phyloP scores from a whole-genome alignment of 805 yeast species.

The Kuraishia hungarica region DNA sequence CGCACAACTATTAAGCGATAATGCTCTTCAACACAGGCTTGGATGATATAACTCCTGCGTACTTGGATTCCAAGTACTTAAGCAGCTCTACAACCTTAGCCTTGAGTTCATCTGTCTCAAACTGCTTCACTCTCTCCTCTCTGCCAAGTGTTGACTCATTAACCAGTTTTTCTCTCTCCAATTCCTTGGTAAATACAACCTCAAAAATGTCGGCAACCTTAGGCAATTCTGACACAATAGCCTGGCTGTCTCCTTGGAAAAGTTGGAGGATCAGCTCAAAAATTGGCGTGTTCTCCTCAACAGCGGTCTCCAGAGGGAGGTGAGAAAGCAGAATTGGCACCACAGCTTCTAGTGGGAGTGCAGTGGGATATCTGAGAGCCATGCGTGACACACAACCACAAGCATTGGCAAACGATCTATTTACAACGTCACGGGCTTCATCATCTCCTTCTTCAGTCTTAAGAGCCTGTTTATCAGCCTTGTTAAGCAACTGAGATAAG shows the following conservation, averaged over 20 bases:
- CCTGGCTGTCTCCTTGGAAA: slow-evolving; percentile 53
- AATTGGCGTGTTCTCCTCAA: slow-evolving; percentile 89
- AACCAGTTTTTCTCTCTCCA: slow-evolving; percentile 60
- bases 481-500: slow-evolving; percentile 63
- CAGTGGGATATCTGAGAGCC: slow-evolving; percentile 60
- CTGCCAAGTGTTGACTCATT: slow-evolving; percentile 76
- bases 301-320: slow-evolving; percentile 81
- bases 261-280: slow-evolving; percentile 68
- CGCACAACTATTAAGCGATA: slow-evolving; percentile 17
- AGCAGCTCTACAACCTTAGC: slow-evolving; percentile 59
- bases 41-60: slow-evolving; percentile 52
- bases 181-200: slow-evolving; percentile 64
- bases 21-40: slow-evolving; percentile 37
- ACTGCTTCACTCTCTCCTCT: slow-evolving; percentile 76
- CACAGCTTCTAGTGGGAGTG: slow-evolving; percentile 72
- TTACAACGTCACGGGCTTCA: slow-evolving; percentile 69
- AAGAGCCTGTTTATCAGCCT: slow-evolving; percentile 64
- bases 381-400: slow-evolving; percentile 96
- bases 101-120: slow-evolving; percentile 60
- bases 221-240: slow-evolving; percentile 48
- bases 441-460: slow-evolving; percentile 61
- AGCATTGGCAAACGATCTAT: slow-evolving; percentile 86
- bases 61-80: slow-evolving; percentile 60
- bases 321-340: slow-evolving; percentile 67
- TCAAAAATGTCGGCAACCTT: slow-evolving; percentile 61